phyloP scores from a whole-genome alignment of 2,329 filamentous ascomycete species.

The Fusarium acutatum region DNA sequence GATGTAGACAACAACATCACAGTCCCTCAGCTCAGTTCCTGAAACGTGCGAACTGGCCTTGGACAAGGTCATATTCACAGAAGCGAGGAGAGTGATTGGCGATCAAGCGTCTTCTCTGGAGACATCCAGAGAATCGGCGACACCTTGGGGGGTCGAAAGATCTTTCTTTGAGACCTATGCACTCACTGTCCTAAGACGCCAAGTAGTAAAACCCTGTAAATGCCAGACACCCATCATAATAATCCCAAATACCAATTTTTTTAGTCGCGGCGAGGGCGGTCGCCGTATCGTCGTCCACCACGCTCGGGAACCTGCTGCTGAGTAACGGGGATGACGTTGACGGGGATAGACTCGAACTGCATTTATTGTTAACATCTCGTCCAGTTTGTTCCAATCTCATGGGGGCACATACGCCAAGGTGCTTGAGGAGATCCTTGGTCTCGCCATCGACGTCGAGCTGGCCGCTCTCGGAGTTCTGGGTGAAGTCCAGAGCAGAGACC shows the following conservation, averaged over 20 bases:
- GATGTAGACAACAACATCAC: neutral
- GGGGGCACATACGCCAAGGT: conserved; percentile 84
- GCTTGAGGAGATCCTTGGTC: conserved; percentile 99
- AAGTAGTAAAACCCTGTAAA: conserved; percentile 56
- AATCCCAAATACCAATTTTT: conserved; percentile 46
- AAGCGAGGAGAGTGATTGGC: conserved; percentile 64
- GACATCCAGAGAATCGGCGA: conserved; percentile 78
- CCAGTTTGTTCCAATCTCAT: neutral
- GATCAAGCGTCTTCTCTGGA: conserved; percentile 87
- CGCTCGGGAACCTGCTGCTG: conserved; percentile 90
- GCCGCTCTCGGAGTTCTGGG: conserved; percentile 90
- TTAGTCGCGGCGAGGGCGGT: conserved; percentile 60
- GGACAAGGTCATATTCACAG: conserved; percentile 43
- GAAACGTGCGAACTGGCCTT: conserved; percentile 30
- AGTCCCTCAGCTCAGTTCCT: conserved; percentile 9
- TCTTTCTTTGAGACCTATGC: conserved; percentile 68
- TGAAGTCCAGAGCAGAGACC: conserved; percentile 97
- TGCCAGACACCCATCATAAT: conserved; percentile 53
- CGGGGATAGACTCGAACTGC: conserved; percentile 96
- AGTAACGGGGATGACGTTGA: conserved; percentile 91
- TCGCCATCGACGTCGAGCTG: conserved; percentile 95
- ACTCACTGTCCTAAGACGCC: conserved; percentile 68
- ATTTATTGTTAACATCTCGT: conserved; percentile 40
- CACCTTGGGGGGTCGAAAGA: conserved; percentile 77
- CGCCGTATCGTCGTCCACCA: conserved; percentile 76